Conservation (phyloP, 495 filamentous ascomycete species). For the Penicillium cataractarum region DNA sequence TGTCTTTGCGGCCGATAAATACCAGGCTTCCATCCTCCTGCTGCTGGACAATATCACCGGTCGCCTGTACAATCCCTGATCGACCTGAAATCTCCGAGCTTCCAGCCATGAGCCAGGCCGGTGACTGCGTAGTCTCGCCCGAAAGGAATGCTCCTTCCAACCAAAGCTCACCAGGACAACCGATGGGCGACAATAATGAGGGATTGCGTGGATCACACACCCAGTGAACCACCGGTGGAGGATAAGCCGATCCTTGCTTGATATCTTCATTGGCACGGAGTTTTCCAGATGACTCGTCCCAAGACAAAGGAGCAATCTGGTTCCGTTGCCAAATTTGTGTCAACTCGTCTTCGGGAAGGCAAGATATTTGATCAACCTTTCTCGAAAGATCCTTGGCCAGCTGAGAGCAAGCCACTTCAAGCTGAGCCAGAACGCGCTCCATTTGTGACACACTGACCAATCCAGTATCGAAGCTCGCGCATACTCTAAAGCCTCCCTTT, state of each 20-base stretch:
- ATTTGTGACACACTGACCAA: slow-evolving; percentile 45
- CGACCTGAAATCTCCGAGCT: slow-evolving; percentile 33
- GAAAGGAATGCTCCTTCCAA: slow-evolving; percentile 32
- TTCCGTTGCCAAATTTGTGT: slow-evolving; percentile 48
- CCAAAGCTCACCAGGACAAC: slow-evolving; percentile 39
- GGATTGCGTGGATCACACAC: slow-evolving; percentile 38
- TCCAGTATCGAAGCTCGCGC: slow-evolving; percentile 64
- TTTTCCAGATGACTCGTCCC: slow-evolving; percentile 27
- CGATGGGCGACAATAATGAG: slow-evolving; percentile 36
- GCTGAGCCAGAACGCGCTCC: slow-evolving; percentile 45
- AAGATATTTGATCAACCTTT: slow-evolving; percentile 39
- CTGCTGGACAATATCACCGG: slow-evolving; percentile 39
- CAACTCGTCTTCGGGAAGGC: slow-evolving; percentile 39
- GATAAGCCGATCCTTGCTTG: slow-evolving; percentile 36
- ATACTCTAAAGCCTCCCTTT: slow-evolving; percentile 58
- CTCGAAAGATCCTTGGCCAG: slow-evolving; percentile 30
- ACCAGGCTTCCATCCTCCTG: slow-evolving; percentile 33
- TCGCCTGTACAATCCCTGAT: slow-evolving; percentile 29
- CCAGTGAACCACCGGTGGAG: slow-evolving; percentile 35
- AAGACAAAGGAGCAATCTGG: slow-evolving; percentile 29
- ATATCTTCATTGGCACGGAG: slow-evolving; percentile 32
- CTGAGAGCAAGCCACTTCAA: slow-evolving; percentile 39
- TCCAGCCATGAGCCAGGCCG: slow-evolving; percentile 41
- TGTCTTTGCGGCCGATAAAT: slow-evolving; percentile 38
- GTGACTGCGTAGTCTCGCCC: slow-evolving; percentile 30